Conservation (phyloP, 2,329 filamentous ascomycete genomes). For the Periconia digitata region DNA sequence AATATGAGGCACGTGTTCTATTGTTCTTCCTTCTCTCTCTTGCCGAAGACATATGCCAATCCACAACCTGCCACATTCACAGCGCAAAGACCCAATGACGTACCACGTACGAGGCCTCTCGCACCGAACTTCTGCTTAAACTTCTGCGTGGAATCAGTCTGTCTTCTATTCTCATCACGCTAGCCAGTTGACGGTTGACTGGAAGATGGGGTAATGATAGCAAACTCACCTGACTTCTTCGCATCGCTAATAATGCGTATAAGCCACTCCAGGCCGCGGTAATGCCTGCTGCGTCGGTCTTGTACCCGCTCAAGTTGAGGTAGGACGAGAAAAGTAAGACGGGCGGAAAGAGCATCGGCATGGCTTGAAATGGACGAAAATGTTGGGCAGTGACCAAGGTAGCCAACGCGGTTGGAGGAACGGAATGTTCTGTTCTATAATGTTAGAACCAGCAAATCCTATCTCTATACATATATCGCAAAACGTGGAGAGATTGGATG, state of each 20-base stretch:
- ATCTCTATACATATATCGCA: neutral
- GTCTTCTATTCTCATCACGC: too few species aligned
- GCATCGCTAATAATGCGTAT: constrained; percentile 63
- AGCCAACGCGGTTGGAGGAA: constrained; percentile 66
- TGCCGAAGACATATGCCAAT: constrained; percentile 55
- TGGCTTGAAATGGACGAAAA: constrained; percentile 64
- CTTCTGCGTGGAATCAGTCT: constrained; percentile 25
- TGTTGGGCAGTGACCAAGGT: constrained; percentile 68
- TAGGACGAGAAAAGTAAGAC: constrained; percentile 67
- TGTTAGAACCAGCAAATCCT: neutral
- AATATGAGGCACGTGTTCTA: constrained; percentile 8
- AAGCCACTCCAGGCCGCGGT: constrained; percentile 66
- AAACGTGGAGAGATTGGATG: constrained; percentile 8
- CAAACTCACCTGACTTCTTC: constrained; percentile 53
- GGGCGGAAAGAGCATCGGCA: constrained; percentile 69
- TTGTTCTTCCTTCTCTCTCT: constrained; percentile 41
- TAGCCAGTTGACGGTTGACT: too few species aligned
- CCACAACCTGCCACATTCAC: constrained; percentile 56
- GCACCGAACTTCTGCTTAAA: constrained; percentile 52
- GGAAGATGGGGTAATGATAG: neutral
- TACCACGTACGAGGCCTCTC: constrained; percentile 55
- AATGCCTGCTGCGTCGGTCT: constrained; percentile 64
- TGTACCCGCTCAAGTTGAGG: constrained; percentile 64
- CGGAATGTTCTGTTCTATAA: constrained; percentile 57
- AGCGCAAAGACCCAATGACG: constrained; percentile 54